Base-by-base conservation (phyloP, 768 basidiomycete genomes). In the Mrakia hoshinonis region DNA sequence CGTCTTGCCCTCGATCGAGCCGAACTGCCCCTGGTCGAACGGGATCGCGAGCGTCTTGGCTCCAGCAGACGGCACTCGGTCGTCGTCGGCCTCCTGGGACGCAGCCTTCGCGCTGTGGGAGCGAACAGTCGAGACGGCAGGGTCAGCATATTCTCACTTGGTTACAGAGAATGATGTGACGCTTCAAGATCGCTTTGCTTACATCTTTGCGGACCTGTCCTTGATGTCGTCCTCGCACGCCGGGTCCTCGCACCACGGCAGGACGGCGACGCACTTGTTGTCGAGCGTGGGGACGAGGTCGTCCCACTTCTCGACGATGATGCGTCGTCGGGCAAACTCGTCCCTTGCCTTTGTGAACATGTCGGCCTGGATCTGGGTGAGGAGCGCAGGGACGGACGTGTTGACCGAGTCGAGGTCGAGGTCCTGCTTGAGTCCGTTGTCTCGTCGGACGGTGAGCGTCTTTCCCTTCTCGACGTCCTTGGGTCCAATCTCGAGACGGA, bases 201-300 rank as follows among this genome's bases (percentile, higher is more conserved):
- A 94, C 91, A 89, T 86, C 79, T 86, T 83, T 69, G 87, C 91
- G 77, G 88, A 91, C 73, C 90, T 84, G 76, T 98, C 92, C 83
- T 99, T 98, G 84, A 99, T 97, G 76, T 93, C 91, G 78, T 99
- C 95, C 80, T 99, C 96, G 77, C 96, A 99, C 18, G 83, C 84
- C 78, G 90, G 91, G 24, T 82, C 84, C 80, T 98, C 92, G 80
- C 96, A 98, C 96, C 96, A 99, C 4, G 96, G 96, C 72, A 98
- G 85, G 68, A 89, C 89, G 26, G 89, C 87, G 47, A 92, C 83
- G 77, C 87, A 87, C 82, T 96, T 97, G 78, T 83, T 83, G 79
- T 99, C 95, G 52, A 99, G 83, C 11, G 89, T 84, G 4, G 94
- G 92, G 20, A 99, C 94, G 68, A 98, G 83, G 70, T 97, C 89